Percentiles rank a stretch among this genome's conserved stretches.
Conservation (phyloP, 148 eudicot genomes). For the Vaccinium corymbosum region DNA sequence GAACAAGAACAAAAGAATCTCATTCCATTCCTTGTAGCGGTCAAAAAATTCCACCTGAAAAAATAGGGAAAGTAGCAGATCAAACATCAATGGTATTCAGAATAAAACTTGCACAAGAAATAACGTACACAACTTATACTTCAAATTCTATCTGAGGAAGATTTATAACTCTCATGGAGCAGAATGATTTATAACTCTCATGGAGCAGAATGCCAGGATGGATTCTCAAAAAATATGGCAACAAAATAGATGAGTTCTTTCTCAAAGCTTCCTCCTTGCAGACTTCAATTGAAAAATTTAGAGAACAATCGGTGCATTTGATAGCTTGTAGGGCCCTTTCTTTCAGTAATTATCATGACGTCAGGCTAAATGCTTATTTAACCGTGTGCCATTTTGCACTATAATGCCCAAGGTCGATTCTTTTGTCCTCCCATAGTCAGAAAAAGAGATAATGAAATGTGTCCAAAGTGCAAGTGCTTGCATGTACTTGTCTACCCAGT, state of each 20-base stretch:
- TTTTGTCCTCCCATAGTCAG: background rate
- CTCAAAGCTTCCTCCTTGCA: background rate
- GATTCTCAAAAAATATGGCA: background rate
- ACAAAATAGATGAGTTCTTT: constrained; percentile 6
- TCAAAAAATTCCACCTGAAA: constrained; percentile 93
- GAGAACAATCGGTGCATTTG: background rate
- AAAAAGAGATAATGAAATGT: background rate
- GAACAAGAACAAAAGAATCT: constrained; percentile 10
- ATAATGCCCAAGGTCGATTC: background rate
- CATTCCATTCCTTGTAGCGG: constrained; percentile 70
- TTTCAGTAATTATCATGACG: background rate
- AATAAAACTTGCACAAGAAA: background rate
- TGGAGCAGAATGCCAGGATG: background rate
- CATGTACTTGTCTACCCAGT: background rate
- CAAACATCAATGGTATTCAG: background rate
- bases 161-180: background rate
- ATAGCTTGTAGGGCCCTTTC: background rate
- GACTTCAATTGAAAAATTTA: background rate
- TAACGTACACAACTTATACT: background rate
- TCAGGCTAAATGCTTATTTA: background rate
- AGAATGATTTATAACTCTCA: background rate
- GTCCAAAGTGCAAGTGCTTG: background rate
- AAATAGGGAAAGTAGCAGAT: constrained; percentile 18
- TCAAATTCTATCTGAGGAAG: background rate
- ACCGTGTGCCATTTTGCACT: background rate